These are phyloP conservation scores for Dactylonectria macrodidyma DNA, from an alignment of 2,329 filamentous ascomycete genomes.

Conservation along the genomic window DNA sequence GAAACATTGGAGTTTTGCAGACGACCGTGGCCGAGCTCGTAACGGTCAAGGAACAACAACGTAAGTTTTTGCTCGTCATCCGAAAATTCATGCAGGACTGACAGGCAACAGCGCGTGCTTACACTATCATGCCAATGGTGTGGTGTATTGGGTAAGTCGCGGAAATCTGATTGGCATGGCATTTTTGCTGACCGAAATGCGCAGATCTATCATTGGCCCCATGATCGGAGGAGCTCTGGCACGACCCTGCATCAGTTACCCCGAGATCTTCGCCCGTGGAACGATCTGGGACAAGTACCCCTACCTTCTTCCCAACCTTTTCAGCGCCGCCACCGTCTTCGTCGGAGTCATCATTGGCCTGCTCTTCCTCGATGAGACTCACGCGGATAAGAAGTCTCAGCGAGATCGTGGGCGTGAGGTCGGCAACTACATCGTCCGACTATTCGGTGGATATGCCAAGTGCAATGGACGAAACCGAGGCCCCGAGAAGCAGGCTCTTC, in stretches of 20 bases:
- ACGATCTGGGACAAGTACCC: conserved; percentile 90
- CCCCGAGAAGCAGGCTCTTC: conserved; percentile 73
- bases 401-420: conserved; percentile 83
- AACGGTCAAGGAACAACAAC: conserved; percentile 93
- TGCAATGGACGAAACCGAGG: conserved; percentile 56
- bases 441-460: conserved; percentile 53
- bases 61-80: conserved; percentile 63
- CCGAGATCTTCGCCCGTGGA: conserved; percentile 77
- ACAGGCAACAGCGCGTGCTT: conserved; percentile 80
- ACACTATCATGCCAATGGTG: conserved; percentile 97
- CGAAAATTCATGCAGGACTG: conserved; percentile 34
- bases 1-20: conserved; percentile 94
- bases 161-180: conserved; percentile 1
- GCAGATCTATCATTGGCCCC: conserved; percentile 90
- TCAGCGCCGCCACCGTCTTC: conserved; percentile 84
- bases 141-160: conserved; percentile 89
- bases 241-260: conserved; percentile 87
- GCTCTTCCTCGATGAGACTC: conserved; percentile 94
- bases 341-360: conserved; percentile 84
- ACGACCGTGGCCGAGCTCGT: conserved; percentile 96
- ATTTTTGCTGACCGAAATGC: conserved; percentile 47
- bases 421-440: conserved; percentile 77
- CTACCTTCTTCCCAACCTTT: conserved; percentile 92
- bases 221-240: conserved; percentile 92
- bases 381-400: conserved; percentile 83